These are phyloP conservation scores for Heliamphora pulchella DNA, from an alignment of 179 eudicot species.

Conservation along the genomic window DNA sequence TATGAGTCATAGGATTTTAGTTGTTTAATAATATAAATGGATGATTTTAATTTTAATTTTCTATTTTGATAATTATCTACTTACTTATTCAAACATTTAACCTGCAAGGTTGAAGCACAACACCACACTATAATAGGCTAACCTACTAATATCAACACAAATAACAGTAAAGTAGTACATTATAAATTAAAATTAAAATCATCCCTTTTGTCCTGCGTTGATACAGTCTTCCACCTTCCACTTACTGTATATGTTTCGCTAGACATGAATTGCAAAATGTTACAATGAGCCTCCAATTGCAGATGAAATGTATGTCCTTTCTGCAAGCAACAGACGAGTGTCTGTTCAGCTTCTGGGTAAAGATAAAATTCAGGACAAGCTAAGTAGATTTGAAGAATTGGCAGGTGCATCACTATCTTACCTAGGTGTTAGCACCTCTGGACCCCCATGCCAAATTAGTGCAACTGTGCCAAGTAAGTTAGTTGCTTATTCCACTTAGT, in stretches of 20 bases:
- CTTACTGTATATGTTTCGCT: not conserved
- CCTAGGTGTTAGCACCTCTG: slow-evolving; percentile 75
- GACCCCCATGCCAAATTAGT: slow-evolving; percentile 41
- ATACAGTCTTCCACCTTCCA: not conserved
- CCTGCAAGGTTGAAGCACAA: too few species aligned
- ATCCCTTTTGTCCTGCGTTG: not conserved
- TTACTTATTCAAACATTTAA: too few species aligned
- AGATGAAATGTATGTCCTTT: slow-evolving; percentile 98
- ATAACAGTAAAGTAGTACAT: too few species aligned
- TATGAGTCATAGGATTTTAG: too few species aligned
- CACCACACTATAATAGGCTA: too few species aligned
- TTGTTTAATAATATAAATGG: too few species aligned
- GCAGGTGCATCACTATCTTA: slow-evolving; percentile 55
- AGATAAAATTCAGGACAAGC: slow-evolving; percentile 69
- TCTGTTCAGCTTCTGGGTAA: slow-evolving; percentile 77
- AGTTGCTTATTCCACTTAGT: not conserved
- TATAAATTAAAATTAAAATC: too few species aligned
- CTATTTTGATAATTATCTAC: too few species aligned
- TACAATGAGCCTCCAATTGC: slow-evolving; percentile 17
- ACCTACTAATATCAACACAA: too few species aligned
- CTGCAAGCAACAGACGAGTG: slow-evolving; percentile 64
- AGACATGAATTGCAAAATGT: not conserved
- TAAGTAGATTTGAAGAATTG: slow-evolving; percentile 72
- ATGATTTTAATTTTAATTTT: too few species aligned
- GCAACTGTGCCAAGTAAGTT: slow-evolving; percentile 65